Conservation (phyloP, 139 green algal genomes). For the Chlorella sorokiniana region DNA sequence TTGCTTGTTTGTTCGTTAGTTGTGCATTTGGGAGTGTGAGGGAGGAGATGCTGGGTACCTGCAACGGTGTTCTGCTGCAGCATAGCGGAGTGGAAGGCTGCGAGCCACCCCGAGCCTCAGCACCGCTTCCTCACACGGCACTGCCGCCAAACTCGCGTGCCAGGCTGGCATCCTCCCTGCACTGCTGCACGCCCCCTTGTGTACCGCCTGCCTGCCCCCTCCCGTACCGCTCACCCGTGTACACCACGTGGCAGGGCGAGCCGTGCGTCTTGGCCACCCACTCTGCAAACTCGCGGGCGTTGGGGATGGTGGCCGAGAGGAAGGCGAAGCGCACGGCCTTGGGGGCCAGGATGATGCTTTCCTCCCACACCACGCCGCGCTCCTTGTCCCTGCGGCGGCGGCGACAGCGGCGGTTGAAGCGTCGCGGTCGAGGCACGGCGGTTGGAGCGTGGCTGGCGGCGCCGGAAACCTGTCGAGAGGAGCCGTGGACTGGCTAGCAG, state of each 20-base stretch:
- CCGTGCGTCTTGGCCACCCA: conserved; percentile 76
- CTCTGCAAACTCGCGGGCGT: conserved; percentile 80
- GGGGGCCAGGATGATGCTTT: conserved; percentile 66
- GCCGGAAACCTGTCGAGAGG: too few species aligned
- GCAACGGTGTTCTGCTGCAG: too few species aligned
- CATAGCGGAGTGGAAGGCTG: too few species aligned
- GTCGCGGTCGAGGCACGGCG: not conserved
- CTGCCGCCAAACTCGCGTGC: too few species aligned
- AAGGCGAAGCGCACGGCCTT: conserved; percentile 69
- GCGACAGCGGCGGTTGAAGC: not conserved
- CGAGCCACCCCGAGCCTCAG: too few species aligned
- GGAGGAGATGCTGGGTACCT: too few species aligned
- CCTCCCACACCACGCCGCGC: conserved; percentile 86
- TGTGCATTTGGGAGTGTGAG: not conserved
- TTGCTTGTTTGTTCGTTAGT: too few species aligned
- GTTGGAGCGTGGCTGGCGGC: too few species aligned
- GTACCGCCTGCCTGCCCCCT: not conserved
- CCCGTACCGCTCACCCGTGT: conserved; percentile 4
- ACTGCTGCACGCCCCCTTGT: too few species aligned
- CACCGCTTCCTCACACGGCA: too few species aligned
- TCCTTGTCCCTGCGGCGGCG: conserved; percentile 48
- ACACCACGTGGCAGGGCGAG: conserved; percentile 74
- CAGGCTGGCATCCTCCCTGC: too few species aligned
- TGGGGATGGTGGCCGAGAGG: conserved; percentile 85
- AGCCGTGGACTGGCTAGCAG: too few species aligned